Conservation (phyloP, 768 basidiomycete species). For the Boletales sp. region DNA sequence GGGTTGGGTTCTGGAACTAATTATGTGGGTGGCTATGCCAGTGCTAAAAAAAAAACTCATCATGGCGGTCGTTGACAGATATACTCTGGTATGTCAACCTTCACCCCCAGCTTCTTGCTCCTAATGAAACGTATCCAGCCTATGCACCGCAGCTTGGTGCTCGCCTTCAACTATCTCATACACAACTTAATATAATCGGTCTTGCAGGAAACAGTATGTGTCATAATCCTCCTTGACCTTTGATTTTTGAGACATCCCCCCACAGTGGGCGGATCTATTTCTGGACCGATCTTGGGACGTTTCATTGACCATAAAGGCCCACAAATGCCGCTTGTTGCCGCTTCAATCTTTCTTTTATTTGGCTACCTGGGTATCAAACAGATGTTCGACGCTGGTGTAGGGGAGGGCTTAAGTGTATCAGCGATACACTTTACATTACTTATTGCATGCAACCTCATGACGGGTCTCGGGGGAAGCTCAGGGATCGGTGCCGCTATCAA, state of each 20-base stretch:
- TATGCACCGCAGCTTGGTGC: conserved; percentile 85
- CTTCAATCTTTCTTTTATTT: conserved; percentile 54
- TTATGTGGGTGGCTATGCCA: conserved; percentile 49
- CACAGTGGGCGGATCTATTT: conserved; percentile 71
- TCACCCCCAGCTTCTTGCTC: not conserved
- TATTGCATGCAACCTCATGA: conserved; percentile 61
- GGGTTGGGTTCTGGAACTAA: conserved; percentile 67
- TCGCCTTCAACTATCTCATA: conserved; percentile 72
- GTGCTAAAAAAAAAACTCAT: not conserved
- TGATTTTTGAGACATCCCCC: not conserved
- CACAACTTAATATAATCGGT: conserved; percentile 77
- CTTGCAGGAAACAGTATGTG: conserved; percentile 71
- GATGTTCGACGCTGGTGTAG: conserved; percentile 58
- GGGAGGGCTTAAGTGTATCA: conserved; percentile 36
- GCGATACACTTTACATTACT: conserved; percentile 47
- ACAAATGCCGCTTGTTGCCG: conserved; percentile 56
- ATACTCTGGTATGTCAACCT: conserved; percentile 25
- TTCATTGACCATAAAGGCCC: conserved; percentile 76
- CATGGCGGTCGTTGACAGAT: conserved; percentile 11
- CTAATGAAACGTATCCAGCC: conserved; percentile 38
- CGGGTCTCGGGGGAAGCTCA: conserved; percentile 73
- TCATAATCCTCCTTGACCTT: not conserved
- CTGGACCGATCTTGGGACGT: conserved; percentile 76
- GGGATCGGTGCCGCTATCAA: conserved; percentile 73
- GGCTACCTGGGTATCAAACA: conserved; percentile 76